A percentile compares a stretch with the other conserved stretches of the same genome.
These are phyloP conservation scores for Lepidium campestre DNA, from an alignment of 441 rosid genomes.

Conservation along the genomic window DNA sequence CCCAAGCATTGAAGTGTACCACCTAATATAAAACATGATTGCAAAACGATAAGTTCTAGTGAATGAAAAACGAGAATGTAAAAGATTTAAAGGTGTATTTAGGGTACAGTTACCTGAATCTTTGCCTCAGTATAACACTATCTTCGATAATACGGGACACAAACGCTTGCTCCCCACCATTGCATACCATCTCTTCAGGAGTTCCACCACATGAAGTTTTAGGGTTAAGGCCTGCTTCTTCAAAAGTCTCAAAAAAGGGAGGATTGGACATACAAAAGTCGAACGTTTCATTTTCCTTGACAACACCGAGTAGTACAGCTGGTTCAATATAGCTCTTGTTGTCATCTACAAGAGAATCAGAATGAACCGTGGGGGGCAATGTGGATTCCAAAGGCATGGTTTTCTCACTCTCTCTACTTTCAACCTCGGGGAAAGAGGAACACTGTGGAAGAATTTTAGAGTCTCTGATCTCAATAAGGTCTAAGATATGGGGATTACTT, in stretches of 20 bases:
- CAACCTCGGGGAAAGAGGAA: not conserved
- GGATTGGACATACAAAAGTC: conserved; percentile 98
- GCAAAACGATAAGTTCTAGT: not conserved
- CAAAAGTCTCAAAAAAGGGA: conserved; percentile 84
- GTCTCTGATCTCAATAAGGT: conserved; percentile 66
- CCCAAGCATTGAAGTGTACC: conserved; percentile 95
- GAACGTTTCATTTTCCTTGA: conserved; percentile 63
- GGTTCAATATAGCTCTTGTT: conserved; percentile 37
- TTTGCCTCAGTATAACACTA: conserved; percentile 56
- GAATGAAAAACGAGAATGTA: not conserved
- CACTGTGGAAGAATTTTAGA: conserved; percentile 31
- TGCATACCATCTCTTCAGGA: conserved; percentile 79
- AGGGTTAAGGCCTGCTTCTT: conserved; percentile 85
- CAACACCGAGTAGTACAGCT: conserved; percentile 58
- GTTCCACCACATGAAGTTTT: conserved; percentile 96
- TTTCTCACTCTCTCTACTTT: conserved; percentile 15
- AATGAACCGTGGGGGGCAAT: conserved; percentile 12
- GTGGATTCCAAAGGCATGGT: conserved; percentile 17
- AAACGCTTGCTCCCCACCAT: conserved; percentile 88
- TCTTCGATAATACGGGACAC: conserved; percentile 71
- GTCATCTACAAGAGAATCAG: conserved; percentile 14
- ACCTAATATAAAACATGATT: conserved; percentile 36
- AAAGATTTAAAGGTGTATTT: not conserved
- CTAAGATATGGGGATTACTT: conserved; percentile 60
- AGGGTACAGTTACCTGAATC: conserved; percentile 44